Conservation (phyloP, 495 filamentous ascomycete species). For the Thozetella sp. region DNA sequence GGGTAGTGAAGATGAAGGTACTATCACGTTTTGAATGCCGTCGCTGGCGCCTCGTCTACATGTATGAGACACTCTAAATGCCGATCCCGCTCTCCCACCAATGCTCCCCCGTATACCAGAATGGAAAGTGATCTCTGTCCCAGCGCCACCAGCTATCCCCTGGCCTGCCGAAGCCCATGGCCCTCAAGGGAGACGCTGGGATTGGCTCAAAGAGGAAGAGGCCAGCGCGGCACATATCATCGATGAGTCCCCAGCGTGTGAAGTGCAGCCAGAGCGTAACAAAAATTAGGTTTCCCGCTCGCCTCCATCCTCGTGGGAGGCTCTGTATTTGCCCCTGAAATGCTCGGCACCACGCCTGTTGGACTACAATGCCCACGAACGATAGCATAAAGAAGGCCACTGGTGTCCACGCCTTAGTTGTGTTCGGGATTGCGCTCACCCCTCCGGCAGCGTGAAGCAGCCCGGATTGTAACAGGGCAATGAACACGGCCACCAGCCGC, state of each 20-base stretch:
- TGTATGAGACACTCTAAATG: constrained; percentile 23
- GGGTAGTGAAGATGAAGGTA: no score
- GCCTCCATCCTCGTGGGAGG: constrained; percentile 38
- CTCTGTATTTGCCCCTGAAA: constrained; percentile 13
- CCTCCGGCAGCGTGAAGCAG: constrained; percentile 61
- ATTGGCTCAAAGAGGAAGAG: constrained; percentile 71
- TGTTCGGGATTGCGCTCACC: constrained; percentile 48
- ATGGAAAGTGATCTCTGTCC: constrained; percentile 43
- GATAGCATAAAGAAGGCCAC: constrained; percentile 60
- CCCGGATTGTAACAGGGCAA: constrained; percentile 63
- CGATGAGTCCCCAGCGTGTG: constrained; percentile 52
- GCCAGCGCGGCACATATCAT: constrained; percentile 64
- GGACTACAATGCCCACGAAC: constrained; percentile 53
- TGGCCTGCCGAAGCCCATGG: constrained; percentile 47
- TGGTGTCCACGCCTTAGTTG: constrained; percentile 31
- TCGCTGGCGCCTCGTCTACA: neutral
- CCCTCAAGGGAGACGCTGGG: constrained; percentile 62
- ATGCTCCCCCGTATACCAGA: constrained; percentile 47
- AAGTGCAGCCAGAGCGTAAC: constrained; percentile 57
- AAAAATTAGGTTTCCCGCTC: constrained; percentile 53
- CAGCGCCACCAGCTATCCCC: constrained; percentile 61
- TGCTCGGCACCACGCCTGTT: constrained; percentile 28
- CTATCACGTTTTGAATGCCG: no score
- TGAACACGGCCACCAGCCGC: constrained; percentile 24
- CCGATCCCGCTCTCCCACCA: constrained; percentile 70